These are phyloP conservation scores for Mortierella alpina DNA, from an alignment of 192 early-diverging fungal genomes.

Conservation along the genomic window DNA sequence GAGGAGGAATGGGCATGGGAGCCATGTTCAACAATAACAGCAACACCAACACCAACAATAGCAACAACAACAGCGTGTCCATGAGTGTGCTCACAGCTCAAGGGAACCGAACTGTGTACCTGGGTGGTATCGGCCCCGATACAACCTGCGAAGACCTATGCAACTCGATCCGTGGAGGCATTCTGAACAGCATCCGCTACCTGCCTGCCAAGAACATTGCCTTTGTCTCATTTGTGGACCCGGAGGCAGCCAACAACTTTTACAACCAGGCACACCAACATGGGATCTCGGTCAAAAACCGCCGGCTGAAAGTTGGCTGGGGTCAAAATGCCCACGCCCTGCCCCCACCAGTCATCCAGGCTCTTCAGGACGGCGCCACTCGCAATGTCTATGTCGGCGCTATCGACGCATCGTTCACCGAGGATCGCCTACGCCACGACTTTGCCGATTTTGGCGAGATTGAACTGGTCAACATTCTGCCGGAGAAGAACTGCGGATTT, in stretches of 20 bases:
- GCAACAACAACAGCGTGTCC: conserved; percentile 15
- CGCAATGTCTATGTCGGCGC: conserved; percentile 87
- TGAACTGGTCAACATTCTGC: conserved; percentile 84
- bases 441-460: conserved; percentile 90
- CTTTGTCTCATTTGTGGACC: conserved; percentile 88
- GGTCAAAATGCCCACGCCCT: conserved; percentile 72
- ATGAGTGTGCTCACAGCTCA: conserved; percentile 32
- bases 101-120: conserved; percentile 86
- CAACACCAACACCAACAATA: conserved; percentile 1
- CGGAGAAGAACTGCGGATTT: conserved; percentile 87
- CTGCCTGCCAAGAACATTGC: conserved; percentile 82
- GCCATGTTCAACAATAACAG: conserved; percentile 23
- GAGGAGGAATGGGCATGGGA: conserved; percentile 16
- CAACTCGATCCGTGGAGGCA: conserved; percentile 88
- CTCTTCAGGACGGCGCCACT: conserved; percentile 72
- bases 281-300: conserved; percentile 76
- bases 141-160: conserved; percentile 85
- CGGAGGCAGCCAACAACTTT: conserved; percentile 71
- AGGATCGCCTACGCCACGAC: conserved; percentile 77
- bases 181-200: conserved; percentile 82
- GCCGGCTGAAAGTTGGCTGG: conserved; percentile 85
- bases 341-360: conserved; percentile 63
- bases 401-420: conserved; percentile 70
- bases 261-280: conserved; percentile 66
- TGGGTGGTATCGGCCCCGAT: conserved; percentile 83